Percentiles rank a stretch among this genome's conserved stretches.
phyloP scores from a whole-genome alignment of 1,284 basidiomycete species.

The Lentinula novae-zelandiae region DNA sequence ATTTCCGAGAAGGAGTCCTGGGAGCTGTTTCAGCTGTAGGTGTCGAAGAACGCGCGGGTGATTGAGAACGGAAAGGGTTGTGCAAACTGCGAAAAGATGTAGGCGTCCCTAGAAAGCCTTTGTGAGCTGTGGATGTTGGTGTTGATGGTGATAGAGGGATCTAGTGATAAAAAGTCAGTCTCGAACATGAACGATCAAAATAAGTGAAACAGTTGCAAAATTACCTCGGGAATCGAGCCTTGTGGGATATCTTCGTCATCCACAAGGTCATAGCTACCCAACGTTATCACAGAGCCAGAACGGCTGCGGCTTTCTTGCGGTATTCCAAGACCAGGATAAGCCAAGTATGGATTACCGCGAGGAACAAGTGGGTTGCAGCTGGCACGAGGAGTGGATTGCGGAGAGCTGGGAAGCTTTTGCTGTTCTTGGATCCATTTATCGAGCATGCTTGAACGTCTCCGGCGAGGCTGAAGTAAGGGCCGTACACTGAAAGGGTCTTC shows the following conservation, averaged over 20 bases:
- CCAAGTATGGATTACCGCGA: slow-evolving; percentile 43
- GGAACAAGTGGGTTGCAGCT: slow-evolving; percentile 21
- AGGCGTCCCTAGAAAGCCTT: slow-evolving; percentile 39
- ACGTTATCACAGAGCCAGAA: slow-evolving; percentile 34
- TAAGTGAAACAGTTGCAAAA: slow-evolving; percentile 12
- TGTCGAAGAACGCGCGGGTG: slow-evolving; percentile 30
- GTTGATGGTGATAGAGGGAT: slow-evolving; percentile 35
- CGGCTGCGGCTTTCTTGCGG: slow-evolving; percentile 20
- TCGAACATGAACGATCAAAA: slow-evolving; percentile 8
- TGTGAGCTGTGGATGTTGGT: slow-evolving; percentile 28
- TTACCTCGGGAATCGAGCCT: slow-evolving; percentile 23
- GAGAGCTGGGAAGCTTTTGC: slow-evolving; percentile 27
- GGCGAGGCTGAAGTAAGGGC: slow-evolving; percentile 30
- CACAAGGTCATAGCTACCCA: slow-evolving; percentile 57
- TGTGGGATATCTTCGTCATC: slow-evolving; percentile 45
- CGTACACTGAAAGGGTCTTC: slow-evolving; percentile 44
- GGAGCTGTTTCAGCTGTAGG: slow-evolving; percentile 29
- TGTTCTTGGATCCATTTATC: slow-evolving; percentile 70
- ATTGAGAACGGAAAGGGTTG: slow-evolving; percentile 45
- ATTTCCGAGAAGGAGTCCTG: slow-evolving; percentile 34
- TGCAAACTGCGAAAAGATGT: slow-evolving; percentile 54
- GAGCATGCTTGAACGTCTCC: slow-evolving; percentile 54
- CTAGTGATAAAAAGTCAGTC: slow-evolving; percentile 15
- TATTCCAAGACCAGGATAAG: slow-evolving; percentile 45
- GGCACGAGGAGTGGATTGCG: slow-evolving; percentile 19